Evolutionary conservation across 1,284 basidiomycete genomes (phyloP).

Genomic region (Ganoderma multipileum): DNA sequence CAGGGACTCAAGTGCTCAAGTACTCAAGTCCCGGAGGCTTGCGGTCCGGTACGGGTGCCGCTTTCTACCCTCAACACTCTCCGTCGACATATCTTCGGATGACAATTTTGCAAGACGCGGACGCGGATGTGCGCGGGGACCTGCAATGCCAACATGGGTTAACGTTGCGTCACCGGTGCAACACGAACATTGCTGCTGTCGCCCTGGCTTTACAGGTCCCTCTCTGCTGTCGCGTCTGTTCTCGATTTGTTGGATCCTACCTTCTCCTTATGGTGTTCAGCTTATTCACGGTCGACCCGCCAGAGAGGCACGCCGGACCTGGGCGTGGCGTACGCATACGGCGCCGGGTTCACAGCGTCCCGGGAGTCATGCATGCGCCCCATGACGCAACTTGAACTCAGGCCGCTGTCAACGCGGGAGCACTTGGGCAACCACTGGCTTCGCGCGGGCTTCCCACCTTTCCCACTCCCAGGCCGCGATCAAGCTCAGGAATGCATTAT

Average conservation of each 20-base stretch:
- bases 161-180: background rate
- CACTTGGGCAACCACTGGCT: background rate
- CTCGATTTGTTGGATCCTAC: background rate
- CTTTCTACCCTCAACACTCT: background rate
- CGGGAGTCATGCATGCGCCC: background rate
- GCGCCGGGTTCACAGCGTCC: background rate
- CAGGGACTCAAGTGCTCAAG: background rate
- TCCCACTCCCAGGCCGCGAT: background rate
- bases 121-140: background rate
- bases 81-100: background rate
- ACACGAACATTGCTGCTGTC: background rate
- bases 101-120: background rate
- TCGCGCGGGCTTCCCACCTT: background rate
- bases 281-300: background rate
- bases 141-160: background rate
- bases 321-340: background rate
- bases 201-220: background rate
- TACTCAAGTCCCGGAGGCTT: background rate
- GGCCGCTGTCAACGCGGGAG: background rate
- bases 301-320: background rate
- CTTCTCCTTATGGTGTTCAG: conserved; percentile 2
- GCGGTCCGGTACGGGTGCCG: background rate
- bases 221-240: background rate
- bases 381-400: background rate
- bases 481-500: background rate